Base-by-base conservation (phyloP, 2,329 filamentous ascomycete species). In the Paradendryphiella salina region DNA sequence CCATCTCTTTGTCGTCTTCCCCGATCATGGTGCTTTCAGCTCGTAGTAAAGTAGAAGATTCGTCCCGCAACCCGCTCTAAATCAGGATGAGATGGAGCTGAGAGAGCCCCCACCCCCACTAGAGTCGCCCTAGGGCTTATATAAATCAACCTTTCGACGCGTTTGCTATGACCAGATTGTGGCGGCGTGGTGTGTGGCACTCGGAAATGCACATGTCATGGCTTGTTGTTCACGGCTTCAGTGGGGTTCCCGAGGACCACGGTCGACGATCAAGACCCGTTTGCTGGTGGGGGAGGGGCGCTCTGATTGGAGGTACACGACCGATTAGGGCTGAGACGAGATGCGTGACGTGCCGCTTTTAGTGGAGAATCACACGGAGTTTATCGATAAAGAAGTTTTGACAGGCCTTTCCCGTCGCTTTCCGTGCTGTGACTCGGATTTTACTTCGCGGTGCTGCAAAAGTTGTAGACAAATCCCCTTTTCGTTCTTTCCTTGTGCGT, bases 301-400 rank as follows among this genome's bases (percentile, higher is more conserved):
- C 18, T 34, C 18, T 26, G 13, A 5, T 54, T 29, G 50, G 50
- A 33, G 17, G 35, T 39, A 50, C 46, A 41, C 41, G 41, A 32
- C 41, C 32, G 36, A 28, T 29, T 33, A 49, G 42, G 42, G 36
- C 42, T 46, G 48, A 38, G 34, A 21, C 29, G 35, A n/a, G 42
- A 26, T 46, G 23, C 18, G 36, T 34, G 31, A 40, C 48, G 13
- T 41, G 33, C 48, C 42, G 36, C 31, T 51, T 41, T 37, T 33
- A 47, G 48, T 36, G 48, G 48, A 36, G 48, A 31, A 36, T 23
- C 21, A 10, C 17, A 17, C 34, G 31, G 5, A 23, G 43, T 45
- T 56, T 58, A 60, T 59, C 57, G 55, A 60, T 60, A 59, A 51
- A 35, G 34, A 23, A 15, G 32, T 11, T 34, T 37, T 45, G 29